These are phyloP conservation scores for Chrysanthemum makinoi DNA, from an alignment of 129 eudicot species.

Conservation along the genomic window DNA sequence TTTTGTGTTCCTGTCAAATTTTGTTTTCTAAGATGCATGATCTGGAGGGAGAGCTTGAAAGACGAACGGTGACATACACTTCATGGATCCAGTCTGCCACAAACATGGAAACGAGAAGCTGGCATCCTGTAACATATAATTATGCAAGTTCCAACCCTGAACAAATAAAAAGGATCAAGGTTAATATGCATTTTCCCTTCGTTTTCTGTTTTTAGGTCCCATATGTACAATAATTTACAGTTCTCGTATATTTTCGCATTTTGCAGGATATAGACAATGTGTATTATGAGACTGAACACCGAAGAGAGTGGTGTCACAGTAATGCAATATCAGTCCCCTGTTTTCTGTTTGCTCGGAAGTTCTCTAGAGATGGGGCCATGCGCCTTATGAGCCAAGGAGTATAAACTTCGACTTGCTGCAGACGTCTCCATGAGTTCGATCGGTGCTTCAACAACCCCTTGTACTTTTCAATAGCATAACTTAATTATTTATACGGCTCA, in stretches of 20 bases:
- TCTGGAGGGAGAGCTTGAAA: slow-evolving; percentile 77
- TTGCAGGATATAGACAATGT: slow-evolving; percentile 79
- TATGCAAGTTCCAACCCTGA: slow-evolving; percentile 64
- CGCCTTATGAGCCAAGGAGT: slow-evolving; percentile 75
- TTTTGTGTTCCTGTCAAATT: not conserved
- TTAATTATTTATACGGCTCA: not conserved
- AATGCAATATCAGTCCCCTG: slow-evolving; percentile 66
- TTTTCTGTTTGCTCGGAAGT: slow-evolving; percentile 84
- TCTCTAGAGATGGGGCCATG: slow-evolving; percentile 93
- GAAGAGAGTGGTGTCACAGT: slow-evolving; percentile 91
- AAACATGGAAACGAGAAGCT: slow-evolving; percentile 59
- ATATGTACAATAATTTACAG: not conserved
- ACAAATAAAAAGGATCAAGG: slow-evolving; percentile 77
- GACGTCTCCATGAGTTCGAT: slow-evolving; percentile 27
- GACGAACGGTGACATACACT: slow-evolving; percentile 92
- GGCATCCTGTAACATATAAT: slow-evolving; percentile 91
- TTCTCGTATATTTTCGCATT: not conserved
- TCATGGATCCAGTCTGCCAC: slow-evolving; percentile 67
- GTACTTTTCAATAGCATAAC: not conserved
- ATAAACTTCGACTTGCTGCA: slow-evolving; percentile 42
- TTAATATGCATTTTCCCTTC: slow-evolving; percentile 13
- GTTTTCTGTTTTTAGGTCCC: not conserved
- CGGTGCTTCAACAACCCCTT: too few species aligned
- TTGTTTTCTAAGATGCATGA: slow-evolving; percentile 61
- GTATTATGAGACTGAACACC: slow-evolving; percentile 78